Base-by-base conservation (phyloP, 129 eudicot species). In the Flaveria bidentis region DNA sequence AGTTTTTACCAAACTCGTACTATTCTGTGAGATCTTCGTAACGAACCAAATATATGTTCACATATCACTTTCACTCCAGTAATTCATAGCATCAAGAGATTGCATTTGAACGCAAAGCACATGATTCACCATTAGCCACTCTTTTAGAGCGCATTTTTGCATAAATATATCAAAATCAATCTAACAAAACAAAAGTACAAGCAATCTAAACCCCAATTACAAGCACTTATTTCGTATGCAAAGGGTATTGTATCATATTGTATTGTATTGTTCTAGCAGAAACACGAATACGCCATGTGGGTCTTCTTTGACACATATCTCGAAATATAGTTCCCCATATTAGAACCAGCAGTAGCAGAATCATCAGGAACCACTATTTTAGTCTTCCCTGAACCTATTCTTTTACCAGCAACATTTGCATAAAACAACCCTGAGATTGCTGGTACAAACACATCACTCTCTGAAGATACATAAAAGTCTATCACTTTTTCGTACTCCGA, bases 401-500 rank as follows among this genome's bases (percentile, higher is more conserved):
- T 84, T 82, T 82, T 91, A 46, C 97, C 99, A n/a, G 97, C 99
- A 23, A 94, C 99, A 72, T 91, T 91, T 72, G 97, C 96, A 44
- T 94, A 94, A 81, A 94, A 94, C 74, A 91, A 81, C 18, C 99
- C 97, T 1, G 97, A 91, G 26, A 94, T 91, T 26, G 97, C 99
- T 33, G 97, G 99, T 18, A 94, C 96, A 49, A 78, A 94, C 1
- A 94, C 96, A 50, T 94, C 93, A 36, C 99, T 89, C 74, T 86
- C 87, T 28, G 97, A 81, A 73, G 88, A 79, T 16, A 91, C 79
- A 66, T 94, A 91, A 76, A 85, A 94, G 79, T 94, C 94, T 13
- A 94, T 91, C 63, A 87, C 97, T 78, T 87, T 92, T 72, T 94
- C 99, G 8, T 80, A 83, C 65, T 92, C 93, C 0, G 96, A 83